Percentiles rank a stretch among this genome's conserved stretches.
Conservation (phyloP, 1,139 yeast species). For the Debaryomycetaceae sp. region DNA sequence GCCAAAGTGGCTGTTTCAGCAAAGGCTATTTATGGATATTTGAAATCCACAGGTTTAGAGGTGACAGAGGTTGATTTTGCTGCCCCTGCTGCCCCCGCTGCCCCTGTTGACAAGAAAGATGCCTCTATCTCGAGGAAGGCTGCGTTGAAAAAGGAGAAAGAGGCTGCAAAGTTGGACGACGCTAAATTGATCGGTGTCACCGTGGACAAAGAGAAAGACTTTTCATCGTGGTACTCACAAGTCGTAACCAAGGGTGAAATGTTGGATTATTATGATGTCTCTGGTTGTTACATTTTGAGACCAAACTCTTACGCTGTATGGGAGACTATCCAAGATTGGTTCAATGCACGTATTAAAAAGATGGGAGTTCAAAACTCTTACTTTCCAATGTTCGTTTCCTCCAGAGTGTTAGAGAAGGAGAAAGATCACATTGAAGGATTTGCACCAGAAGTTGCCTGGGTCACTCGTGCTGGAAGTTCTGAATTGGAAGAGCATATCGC, state of each 20-base stretch:
- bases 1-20: constrained; percentile 57
- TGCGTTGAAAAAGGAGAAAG: constrained; percentile 32
- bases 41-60: constrained; percentile 58
- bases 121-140: constrained; percentile 19
- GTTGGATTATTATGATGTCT: constrained; percentile 97
- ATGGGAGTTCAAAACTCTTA: constrained; percentile 93
- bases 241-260: constrained; percentile 94
- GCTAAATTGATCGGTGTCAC: constrained; percentile 96
- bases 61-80: constrained; percentile 56
- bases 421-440: constrained; percentile 99
- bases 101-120: constrained; percentile 18
- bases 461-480: constrained; percentile 89
- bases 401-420: constrained; percentile 90
- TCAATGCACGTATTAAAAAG: constrained; percentile 73
- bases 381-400: constrained; percentile 98
- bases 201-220: constrained; percentile 85
- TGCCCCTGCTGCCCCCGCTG: constrained; percentile 31
- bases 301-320: constrained; percentile 94
- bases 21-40: constrained; percentile 47
- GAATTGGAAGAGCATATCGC: constrained; percentile 98
- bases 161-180: constrained; percentile 66
- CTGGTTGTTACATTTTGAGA: constrained; percentile 97
- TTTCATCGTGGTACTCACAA: constrained; percentile 97
- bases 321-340: constrained; percentile 91
- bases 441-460: constrained; percentile 99